phyloP scores from a whole-genome alignment of 257 asterid species.

The Linaria vulgaris region DNA sequence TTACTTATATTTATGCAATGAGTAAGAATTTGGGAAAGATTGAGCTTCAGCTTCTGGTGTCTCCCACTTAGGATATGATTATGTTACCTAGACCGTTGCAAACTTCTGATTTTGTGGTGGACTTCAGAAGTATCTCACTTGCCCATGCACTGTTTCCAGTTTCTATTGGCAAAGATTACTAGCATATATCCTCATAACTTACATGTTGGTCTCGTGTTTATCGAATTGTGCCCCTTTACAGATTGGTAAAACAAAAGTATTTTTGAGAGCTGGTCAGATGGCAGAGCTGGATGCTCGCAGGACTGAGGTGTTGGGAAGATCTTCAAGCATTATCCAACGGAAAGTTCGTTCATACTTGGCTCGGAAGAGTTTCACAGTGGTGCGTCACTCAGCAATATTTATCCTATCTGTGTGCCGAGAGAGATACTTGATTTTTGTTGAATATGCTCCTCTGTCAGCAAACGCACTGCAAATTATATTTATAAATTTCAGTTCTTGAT shows the following conservation, averaged over 20 bases:
- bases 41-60: too few species aligned
- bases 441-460: neutral
- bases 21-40: too few species aligned
- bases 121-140: too few species aligned
- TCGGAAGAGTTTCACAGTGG: slow-evolving; percentile 56
- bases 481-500: slow-evolving; percentile 16
- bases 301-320: slow-evolving; percentile 88
- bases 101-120: too few species aligned
- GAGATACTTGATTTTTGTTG: slow-evolving; percentile 49
- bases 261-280: slow-evolving; percentile 98
- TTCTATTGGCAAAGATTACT: neutral
- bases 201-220: slow-evolving; percentile 9
- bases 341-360: slow-evolving; percentile 84
- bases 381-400: slow-evolving; percentile 67
- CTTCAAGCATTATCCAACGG: slow-evolving; percentile 96
- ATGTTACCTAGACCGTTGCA: too few species aligned
- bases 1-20: too few species aligned
- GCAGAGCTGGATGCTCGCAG: slow-evolving; percentile 97
- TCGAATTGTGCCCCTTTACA: slow-evolving; percentile 39
- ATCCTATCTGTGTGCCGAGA: slow-evolving; percentile 89
- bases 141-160: neutral
- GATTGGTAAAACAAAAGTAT: slow-evolving; percentile 98
- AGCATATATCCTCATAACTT: neutral
- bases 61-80: too few species aligned
- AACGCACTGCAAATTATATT: slow-evolving; percentile 5